Evolutionary conservation across 352 stramenopile species (phyloP), one percentile per base, ranked within the genome.

Genomic region (Phytophthora capsici): DNA sequence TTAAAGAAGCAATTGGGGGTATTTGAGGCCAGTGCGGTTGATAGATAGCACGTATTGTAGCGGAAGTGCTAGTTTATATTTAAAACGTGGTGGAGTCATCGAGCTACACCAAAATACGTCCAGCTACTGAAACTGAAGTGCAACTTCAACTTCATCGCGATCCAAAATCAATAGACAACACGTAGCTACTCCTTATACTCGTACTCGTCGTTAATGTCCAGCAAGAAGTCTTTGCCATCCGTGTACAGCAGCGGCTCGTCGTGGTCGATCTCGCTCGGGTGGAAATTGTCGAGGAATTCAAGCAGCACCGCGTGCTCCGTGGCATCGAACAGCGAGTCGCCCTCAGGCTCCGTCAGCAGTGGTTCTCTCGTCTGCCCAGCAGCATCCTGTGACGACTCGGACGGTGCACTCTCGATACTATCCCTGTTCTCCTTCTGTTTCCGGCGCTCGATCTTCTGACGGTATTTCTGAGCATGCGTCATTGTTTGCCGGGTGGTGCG

Each of bases 391-490:
- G 49, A 59, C n/a, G 47, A 59, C 26, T 41, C 34, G 34, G 48
- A 40, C n/a, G 57, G 37, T 1, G 20, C 32, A 20, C 55, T 63
- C 19, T 38, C 46, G 46, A 54, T 44, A 13, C 52, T 71, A 10
- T 34, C 44, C 36, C 52, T 43, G 16, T 46, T 30, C 13, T 68
- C 34, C 5, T 58, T 63, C 16, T 36, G 25, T 19, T 58, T 62
- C 12, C 57, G 64, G 3, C 64, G 46, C 22, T 72, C 66, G 28
- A 78, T 83, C 22, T 71, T 71, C 69, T 81, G 51, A 1, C 69
- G 60, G 30, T 81, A 78, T 38, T 78, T 78, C 30, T 81, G 73
- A 16, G 73, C 69, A 28, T 80, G 72, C 1, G 69, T 75, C 68
- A 73, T 77, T 0, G 69, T 64, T 32, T 80, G 72, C 4, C 69